phyloP scores from a whole-genome alignment of 2,329 filamentous ascomycete genomes.

The Thyridium curvatum region DNA sequence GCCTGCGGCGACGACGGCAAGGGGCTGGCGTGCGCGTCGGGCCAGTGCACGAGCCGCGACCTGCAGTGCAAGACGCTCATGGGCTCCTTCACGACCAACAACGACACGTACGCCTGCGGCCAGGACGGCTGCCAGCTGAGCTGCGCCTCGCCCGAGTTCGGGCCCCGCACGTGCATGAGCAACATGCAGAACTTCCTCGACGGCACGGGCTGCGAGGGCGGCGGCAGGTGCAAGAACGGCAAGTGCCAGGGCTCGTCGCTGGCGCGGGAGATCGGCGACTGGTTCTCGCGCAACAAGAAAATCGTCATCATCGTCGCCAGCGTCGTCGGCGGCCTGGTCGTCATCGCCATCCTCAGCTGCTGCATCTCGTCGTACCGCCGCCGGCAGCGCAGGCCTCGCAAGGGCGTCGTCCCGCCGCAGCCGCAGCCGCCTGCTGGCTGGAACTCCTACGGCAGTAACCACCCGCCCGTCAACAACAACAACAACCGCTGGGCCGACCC shows the following conservation, averaged over 20 bases:
- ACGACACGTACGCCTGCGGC: constrained; percentile 76
- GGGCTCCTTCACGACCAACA: constrained; percentile 65
- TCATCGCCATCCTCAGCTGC: constrained; percentile 65
- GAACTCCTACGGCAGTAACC: constrained; percentile 3
- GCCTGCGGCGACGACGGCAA: constrained; percentile 59
- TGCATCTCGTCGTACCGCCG: constrained; percentile 50
- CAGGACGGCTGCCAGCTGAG: constrained; percentile 66
- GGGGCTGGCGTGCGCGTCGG: constrained; percentile 74
- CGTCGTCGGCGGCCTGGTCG: constrained; percentile 65
- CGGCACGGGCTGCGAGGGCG: constrained; percentile 76
- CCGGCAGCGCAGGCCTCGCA: constrained; percentile 2
- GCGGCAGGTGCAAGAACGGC: constrained; percentile 75
- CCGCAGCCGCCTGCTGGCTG: constrained; percentile 2
- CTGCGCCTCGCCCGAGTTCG: constrained; percentile 67
- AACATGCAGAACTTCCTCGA: constrained; percentile 92
- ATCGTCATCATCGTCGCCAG: constrained; percentile 76
- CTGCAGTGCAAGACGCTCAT: constrained; percentile 83
- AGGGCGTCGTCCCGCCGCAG: constrained; percentile 4
- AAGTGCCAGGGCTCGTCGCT: constrained; percentile 66
- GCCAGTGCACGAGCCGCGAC: constrained; percentile 90
- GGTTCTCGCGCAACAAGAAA: constrained; percentile 70
- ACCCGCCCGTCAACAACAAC: too few relatives aligned
- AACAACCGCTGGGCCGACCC: too few relatives aligned
- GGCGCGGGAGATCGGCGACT: constrained; percentile 63
- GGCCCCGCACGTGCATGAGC: constrained; percentile 59